Evolutionary conservation across 2,329 filamentous ascomycete genomes (phyloP).

Genomic region (Akanthomyces dipterigenus): DNA sequence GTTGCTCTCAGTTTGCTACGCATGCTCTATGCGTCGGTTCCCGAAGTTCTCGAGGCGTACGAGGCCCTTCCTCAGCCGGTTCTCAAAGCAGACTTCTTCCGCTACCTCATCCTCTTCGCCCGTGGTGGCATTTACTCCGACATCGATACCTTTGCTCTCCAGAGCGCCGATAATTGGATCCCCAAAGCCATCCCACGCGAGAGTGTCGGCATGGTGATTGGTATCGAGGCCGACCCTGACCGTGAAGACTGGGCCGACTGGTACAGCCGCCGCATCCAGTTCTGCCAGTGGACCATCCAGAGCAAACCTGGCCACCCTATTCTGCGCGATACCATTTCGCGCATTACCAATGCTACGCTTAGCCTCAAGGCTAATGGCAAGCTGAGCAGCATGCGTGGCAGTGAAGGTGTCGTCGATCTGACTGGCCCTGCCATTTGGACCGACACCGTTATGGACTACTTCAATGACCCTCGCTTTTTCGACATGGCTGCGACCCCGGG

Average conservation of each 20-base stretch:
- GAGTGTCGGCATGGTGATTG: conserved; percentile 78
- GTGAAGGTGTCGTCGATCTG: conserved; percentile 75
- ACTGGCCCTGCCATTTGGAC: conserved; percentile 95
- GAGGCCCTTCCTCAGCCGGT: conserved; percentile 65
- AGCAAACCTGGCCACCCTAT: conserved; percentile 90
- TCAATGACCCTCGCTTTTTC: conserved; percentile 88
- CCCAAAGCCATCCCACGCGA: conserved; percentile 69
- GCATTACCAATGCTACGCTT: conserved; percentile 78
- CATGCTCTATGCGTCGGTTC: conserved; percentile 78
- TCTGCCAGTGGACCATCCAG: conserved; percentile 99
- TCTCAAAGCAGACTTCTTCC: conserved; percentile 73
- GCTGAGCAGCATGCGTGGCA: conserved; percentile 53
- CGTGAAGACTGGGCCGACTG: conserved; percentile 86
- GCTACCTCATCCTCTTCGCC: conserved; percentile 61
- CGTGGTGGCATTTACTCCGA: conserved; percentile 70
- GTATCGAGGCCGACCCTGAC: conserved; percentile 94
- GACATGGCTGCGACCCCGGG: conserved; percentile 64
- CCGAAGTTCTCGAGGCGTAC: conserved; percentile 74
- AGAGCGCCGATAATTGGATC: conserved; percentile 81
- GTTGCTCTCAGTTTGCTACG: conserved; percentile 75
- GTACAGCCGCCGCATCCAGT: conserved; percentile 95
- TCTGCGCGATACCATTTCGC: conserved; percentile 77
- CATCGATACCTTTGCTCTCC: conserved; percentile 84
- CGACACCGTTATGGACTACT: conserved; percentile 82
- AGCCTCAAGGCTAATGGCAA: conserved; percentile 61